Evolutionary conservation across 2,329 filamentous ascomycete genomes (phyloP).

Genomic region (Alternaria infectoria): DNA sequence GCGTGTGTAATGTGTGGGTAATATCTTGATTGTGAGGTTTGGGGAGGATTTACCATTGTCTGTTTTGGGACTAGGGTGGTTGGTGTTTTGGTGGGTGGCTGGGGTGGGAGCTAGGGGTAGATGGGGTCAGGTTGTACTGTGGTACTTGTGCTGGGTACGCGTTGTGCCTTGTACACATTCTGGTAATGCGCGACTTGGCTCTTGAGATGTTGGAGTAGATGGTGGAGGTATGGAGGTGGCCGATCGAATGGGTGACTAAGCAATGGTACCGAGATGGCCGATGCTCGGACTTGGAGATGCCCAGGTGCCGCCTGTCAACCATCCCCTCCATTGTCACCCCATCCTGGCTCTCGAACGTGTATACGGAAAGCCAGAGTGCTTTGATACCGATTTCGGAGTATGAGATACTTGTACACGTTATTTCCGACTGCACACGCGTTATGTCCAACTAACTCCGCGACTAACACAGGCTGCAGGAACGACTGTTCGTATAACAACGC

Average conservation of each 20-base stretch:
- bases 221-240: not conserved
- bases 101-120: not conserved
- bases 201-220: not conserved
- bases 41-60: conserved; percentile 7
- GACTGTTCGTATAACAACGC: not conserved
- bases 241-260: conserved; percentile 2
- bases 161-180: not conserved
- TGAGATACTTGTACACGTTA: not conserved
- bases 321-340: not conserved
- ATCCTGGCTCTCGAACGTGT: not conserved
- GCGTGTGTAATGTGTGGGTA: not conserved
- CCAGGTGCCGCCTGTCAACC: not conserved
- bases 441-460: conserved; percentile 6
- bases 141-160: not conserved
- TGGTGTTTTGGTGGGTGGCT: not conserved
- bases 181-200: not conserved
- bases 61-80: conserved; percentile 6
- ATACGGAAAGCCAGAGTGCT: not conserved
- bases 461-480: not conserved
- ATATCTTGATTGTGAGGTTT: not conserved
- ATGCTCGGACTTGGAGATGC: conserved; percentile 7
- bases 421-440: not conserved
- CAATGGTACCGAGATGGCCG: conserved; percentile 10
- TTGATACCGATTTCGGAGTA: not conserved
- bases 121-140: not conserved